Conservation (phyloP, 371 early-diverging fungal species). For the Mucor sp. region DNA sequence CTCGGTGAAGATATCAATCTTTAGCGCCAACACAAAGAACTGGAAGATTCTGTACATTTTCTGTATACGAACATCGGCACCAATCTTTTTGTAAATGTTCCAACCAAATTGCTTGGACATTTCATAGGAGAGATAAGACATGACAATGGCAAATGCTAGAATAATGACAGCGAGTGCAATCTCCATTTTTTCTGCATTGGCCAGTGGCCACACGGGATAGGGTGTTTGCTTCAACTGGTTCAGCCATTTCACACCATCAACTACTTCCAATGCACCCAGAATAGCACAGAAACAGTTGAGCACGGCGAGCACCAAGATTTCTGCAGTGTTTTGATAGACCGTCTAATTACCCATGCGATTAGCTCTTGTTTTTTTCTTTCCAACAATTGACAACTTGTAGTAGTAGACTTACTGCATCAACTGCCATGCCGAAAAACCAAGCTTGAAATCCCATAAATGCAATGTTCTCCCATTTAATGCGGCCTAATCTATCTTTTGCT, state of each 20-base stretch:
- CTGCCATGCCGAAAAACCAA: constrained; percentile 34
- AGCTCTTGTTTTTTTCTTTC: not conserved
- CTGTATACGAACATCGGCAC: constrained; percentile 36
- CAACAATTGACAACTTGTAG: no score
- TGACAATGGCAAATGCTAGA: constrained; percentile 29
- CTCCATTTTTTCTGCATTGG: constrained; percentile 43
- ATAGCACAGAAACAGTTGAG: constrained; percentile 48
- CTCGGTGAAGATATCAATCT: constrained; percentile 47
- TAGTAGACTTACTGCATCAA: constrained; percentile 54
- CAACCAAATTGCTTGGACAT: constrained; percentile 45
- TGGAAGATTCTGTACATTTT: constrained; percentile 49
- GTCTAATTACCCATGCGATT: constrained; percentile 32
- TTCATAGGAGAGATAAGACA: constrained; percentile 35
- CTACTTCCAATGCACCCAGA: constrained; percentile 47
- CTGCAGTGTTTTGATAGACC: constrained; percentile 47
- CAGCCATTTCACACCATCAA: constrained; percentile 50
- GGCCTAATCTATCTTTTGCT: constrained; percentile 23
- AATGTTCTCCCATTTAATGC: constrained; percentile 40
- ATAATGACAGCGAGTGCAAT: constrained; percentile 41
- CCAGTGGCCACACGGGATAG: constrained; percentile 23
- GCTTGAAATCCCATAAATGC: constrained; percentile 33
- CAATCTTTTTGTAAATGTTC: constrained; percentile 44
- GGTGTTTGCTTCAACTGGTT: constrained; percentile 15
- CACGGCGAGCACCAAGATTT: constrained; percentile 43
- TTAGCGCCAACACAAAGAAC: constrained; percentile 49